Evolutionary conservation across 108 stramenopile species (phyloP), one percentile per base, ranked within the genome.

Genomic region (Cyclotella sp.): DNA sequence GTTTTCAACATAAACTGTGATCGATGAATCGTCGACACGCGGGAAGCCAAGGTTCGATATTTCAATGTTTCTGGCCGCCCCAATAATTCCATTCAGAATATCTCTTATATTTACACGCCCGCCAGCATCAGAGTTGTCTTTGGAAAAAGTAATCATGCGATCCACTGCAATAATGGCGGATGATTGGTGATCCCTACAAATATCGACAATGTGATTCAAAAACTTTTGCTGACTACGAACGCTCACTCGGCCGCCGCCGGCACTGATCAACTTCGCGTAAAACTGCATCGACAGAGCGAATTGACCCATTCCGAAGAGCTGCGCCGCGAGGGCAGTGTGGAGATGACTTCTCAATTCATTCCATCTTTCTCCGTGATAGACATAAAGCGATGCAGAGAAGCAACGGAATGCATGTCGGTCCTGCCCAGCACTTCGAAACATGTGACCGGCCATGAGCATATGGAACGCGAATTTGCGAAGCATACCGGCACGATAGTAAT

Each of bases 401-500:
- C 94, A 95, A 16, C 94, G 91, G 72, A 95, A 91, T 41, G 92
- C 92, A 72, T 95, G 94, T 24, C 89, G 86, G 15, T 95, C 89
- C 84, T 93, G 94, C 21, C 72, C 74, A 14, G 90, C 90, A 53
- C 89, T 86, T 64, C 92, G 89, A 76, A 92, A 95, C 95, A 95
- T 93, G 75, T 95, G 95, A 14, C 95, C 95, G 61, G 89, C 88
- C 92, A 95, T 93, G 66, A 95, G 87, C 89, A 95, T 93, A 76
- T 95, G 95, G 75, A 95, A 95, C 28, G 92, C 88, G 83, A 89
- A 95, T 57, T 95, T 95, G 54, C 95, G 88, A 63, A 69, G 79
- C 91, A 91, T 84, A 16, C 70, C 82, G 12, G 92, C 88, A 30
- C 85, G 74, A 54, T 82, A 91, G 65, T 93, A 95, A 75, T 91